These are phyloP conservation scores for Penicillium odoratum DNA, from an alignment of 495 filamentous ascomycete genomes.

Conservation along the genomic window DNA sequence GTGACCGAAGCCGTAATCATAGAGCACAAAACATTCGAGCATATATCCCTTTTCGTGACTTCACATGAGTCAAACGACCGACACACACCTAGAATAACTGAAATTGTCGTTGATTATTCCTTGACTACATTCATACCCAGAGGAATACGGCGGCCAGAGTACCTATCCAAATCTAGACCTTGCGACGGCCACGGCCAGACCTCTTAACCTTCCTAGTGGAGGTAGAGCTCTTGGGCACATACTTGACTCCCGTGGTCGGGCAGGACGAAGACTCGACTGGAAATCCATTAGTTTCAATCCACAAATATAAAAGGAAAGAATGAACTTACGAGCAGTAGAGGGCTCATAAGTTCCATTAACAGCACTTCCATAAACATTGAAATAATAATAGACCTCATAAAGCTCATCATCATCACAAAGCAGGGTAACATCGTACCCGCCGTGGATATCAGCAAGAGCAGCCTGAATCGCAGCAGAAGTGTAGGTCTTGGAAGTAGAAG, in stretches of 20 bases:
- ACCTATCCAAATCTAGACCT: not conserved
- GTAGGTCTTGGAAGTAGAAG: constrained; percentile 58
- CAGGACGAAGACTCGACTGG: constrained; percentile 53
- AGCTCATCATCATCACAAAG: constrained; percentile 57
- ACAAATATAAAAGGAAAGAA: not conserved
- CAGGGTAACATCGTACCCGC: constrained; percentile 59
- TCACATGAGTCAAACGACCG: not conserved
- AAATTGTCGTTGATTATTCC: too few relatives aligned
- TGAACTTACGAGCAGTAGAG: constrained; percentile 42
- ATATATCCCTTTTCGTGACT: not conserved
- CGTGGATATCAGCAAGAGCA: constrained; percentile 56
- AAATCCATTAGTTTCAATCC: not conserved
- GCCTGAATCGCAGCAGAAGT: constrained; percentile 53
- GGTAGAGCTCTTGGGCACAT: constrained; percentile 47
- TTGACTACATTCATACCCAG: too few relatives aligned
- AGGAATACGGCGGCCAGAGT: not conserved
- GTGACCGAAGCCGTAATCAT: not conserved
- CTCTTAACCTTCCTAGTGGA: constrained; percentile 1
- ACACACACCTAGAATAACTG: too few relatives aligned
- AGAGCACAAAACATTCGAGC: not conserved
- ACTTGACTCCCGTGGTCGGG: constrained; percentile 55
- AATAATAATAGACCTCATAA: constrained; percentile 72
- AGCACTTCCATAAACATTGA: constrained; percentile 67
- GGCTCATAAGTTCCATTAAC: constrained; percentile 67
- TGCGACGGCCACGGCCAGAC: not conserved